These are phyloP conservation scores for Lactarius evosmus DNA, from an alignment of 768 basidiomycete genomes.

Conservation along the genomic window DNA sequence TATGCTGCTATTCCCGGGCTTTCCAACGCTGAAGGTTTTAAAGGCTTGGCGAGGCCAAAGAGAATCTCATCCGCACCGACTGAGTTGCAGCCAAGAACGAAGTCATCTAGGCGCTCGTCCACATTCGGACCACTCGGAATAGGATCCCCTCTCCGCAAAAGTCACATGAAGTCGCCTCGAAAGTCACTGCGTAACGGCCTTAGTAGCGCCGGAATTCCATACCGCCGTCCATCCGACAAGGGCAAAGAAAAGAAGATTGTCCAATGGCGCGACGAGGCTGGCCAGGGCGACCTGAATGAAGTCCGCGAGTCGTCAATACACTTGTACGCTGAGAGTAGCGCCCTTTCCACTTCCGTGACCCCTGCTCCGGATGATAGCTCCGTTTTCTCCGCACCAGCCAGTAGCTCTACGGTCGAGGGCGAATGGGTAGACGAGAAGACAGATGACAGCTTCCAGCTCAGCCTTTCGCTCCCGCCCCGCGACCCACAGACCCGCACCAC, in stretches of 20 bases:
- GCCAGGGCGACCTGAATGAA: slow-evolving; percentile 78
- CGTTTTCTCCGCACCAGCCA: slow-evolving; percentile 39
- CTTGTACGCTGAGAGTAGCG: slow-evolving; percentile 27
- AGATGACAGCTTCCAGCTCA: slow-evolving; percentile 67
- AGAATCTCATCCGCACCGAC: slow-evolving; percentile 49
- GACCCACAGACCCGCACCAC: slow-evolving; percentile 20
- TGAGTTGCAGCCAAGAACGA: slow-evolving; percentile 39
- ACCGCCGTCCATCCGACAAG: slow-evolving; percentile 62
- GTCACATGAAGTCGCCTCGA: slow-evolving; percentile 38
- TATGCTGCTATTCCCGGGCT: slow-evolving; percentile 44
- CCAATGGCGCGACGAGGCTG: slow-evolving; percentile 84
- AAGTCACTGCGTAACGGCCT: slow-evolving; percentile 41
- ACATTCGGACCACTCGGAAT: slow-evolving; percentile 40
- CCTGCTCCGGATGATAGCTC: slow-evolving; percentile 40
- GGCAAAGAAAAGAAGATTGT: slow-evolving; percentile 64
- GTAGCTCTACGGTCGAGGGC: slow-evolving; percentile 55
- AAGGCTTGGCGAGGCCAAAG: slow-evolving; percentile 46
- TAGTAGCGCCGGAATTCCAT: slow-evolving; percentile 45
- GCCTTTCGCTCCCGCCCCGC: slow-evolving; percentile 39
- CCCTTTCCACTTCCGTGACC: slow-evolving; percentile 32
- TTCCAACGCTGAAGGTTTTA: slow-evolving; percentile 46
- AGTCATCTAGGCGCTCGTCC: slow-evolving; percentile 43
- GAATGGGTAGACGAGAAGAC: slow-evolving; percentile 91
- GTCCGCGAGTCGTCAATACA: slow-evolving; percentile 36
- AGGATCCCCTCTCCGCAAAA: slow-evolving; percentile 44